These are phyloP conservation scores for Aspergillus neoniger DNA, from an alignment of 2,329 filamentous ascomycete genomes.

Conservation along the genomic window DNA sequence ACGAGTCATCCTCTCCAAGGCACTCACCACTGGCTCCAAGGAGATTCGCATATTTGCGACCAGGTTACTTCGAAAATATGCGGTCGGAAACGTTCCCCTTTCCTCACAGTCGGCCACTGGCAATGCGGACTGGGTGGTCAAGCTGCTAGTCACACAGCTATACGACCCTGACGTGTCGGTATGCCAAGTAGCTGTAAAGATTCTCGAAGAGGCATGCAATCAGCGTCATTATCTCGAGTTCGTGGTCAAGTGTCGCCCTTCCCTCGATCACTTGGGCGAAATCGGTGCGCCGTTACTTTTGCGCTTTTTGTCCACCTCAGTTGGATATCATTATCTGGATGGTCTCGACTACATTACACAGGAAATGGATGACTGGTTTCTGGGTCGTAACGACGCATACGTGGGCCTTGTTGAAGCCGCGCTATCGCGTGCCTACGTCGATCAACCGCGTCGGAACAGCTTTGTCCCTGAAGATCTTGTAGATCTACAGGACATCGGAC, in stretches of 20 bases:
- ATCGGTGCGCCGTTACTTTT: conserved; percentile 91
- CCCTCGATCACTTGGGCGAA: conserved; percentile 91
- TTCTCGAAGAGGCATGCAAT: conserved; percentile 95
- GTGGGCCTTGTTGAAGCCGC: conserved; percentile 95
- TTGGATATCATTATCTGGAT: conserved; percentile 96
- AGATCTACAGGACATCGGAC: conserved; percentile 58
- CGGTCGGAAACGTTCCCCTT: conserved; percentile 57
- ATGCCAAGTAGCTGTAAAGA: conserved; percentile 93
- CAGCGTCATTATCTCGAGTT: conserved; percentile 88
- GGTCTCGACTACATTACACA: conserved; percentile 98
- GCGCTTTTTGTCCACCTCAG: conserved; percentile 91
- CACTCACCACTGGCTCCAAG: conserved; percentile 86
- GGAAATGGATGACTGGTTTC: conserved; percentile 99
- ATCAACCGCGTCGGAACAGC: conserved; percentile 51
- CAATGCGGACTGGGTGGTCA: conserved; percentile 93
- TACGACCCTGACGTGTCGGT: conserved; percentile 98
- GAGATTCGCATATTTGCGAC: conserved; percentile 89
- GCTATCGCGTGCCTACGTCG: conserved; percentile 76
- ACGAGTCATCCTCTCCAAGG: conserved; percentile 88
- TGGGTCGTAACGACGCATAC: conserved; percentile 95
- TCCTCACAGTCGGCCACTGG: conserved; percentile 47
- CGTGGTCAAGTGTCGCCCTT: conserved; percentile 92
- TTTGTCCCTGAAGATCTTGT: conserved; percentile 59
- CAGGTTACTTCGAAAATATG: conserved; percentile 82
- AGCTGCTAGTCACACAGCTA: conserved; percentile 93